Percentiles rank a stretch among this genome's conserved stretches.
phyloP scores from a whole-genome alignment of 108 stramenopile genomes.

The Skeletonema marinoi region DNA sequence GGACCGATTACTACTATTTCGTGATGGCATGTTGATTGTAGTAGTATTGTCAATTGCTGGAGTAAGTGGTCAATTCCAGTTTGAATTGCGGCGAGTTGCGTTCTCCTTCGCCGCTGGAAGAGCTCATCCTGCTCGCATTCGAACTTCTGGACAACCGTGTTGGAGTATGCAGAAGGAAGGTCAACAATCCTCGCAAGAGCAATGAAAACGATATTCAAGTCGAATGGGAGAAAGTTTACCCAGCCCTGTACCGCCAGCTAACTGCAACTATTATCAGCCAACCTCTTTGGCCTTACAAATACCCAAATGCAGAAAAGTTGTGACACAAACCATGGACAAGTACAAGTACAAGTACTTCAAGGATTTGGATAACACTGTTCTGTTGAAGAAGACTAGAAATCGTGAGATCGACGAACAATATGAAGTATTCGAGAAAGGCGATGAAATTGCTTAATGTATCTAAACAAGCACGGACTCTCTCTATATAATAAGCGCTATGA shows the following conservation, averaged over 20 bases:
- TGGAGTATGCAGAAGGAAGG: conserved; percentile 1
- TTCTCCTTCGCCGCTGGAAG: conserved; percentile 10
- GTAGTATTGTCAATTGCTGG: neutral
- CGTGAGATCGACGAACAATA: too few relatives aligned
- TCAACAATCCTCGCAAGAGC: neutral
- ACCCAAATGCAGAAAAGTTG: neutral
- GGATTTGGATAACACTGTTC: too few relatives aligned
- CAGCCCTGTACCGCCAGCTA: neutral
- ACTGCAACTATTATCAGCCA: neutral
- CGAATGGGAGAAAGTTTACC: conserved; percentile 5
- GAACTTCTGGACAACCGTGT: neutral
- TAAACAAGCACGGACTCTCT: too few relatives aligned
- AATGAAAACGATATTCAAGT: neutral
- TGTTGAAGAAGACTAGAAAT: too few relatives aligned
- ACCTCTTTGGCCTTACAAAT: neutral
- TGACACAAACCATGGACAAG: too few relatives aligned
- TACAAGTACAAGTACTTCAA: too few relatives aligned
- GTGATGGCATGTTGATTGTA: neutral
- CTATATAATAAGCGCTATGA: too few relatives aligned
- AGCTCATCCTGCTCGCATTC: neutral
- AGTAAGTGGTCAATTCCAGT: conserved; percentile 8
- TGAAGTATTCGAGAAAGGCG: too few relatives aligned
- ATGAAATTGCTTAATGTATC: too few relatives aligned
- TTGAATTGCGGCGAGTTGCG: conserved; percentile 10
- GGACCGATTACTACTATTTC: conserved; percentile 22